Evolutionary conservation across 345 rosid genomes (phyloP), one percentile per base, ranked within the genome.

Genomic region (Aegle marmelos): DNA sequence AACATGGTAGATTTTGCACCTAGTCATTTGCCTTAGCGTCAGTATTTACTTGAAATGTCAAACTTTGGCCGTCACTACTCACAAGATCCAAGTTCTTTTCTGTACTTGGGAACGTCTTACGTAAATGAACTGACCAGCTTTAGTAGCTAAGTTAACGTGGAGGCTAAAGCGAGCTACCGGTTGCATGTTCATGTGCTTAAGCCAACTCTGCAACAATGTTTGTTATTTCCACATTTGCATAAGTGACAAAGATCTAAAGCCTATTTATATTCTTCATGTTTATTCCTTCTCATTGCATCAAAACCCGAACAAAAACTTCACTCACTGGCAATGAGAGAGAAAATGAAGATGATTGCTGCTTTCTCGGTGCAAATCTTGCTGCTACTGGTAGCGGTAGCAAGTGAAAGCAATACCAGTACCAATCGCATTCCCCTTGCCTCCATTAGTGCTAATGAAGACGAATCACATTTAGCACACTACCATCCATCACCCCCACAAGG

Each of bases 131-230:
- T 17, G 34, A 50, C 11, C 30, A n/a, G 56, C 68, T 16, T 59
- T 28, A 16, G 25, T 61, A n/a, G 57, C 27, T 22, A 11, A n/a
- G 61, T 75, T 61, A 17, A 63, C 61, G 70, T 63, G 78, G 69
- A 63, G 63, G 70, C 70, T 16, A 30, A 61, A 25, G 5, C 59
- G 22, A 9, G n/a, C 34, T 2, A 8, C n/a, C 48, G 11, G 3
- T 9, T 63, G 77, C 77, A 74, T 62, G 77, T 45, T 7, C 28
- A 31, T 30, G 77, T 30, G 76, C 24, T 73, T 6, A 17, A 58
- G 16, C 66, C 24, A 59, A 36, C 31, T 73, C 10, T 34, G 22
- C 48, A 36, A n/a, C 31, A 4, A 16, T 58, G 11, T 6, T 10
- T 34, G 39, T 13, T 5, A 21, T 13, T 56, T 60, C 6, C 1